phyloP scores from a whole-genome alignment of 805 yeast species.

The Ogataea paradorogensis region DNA sequence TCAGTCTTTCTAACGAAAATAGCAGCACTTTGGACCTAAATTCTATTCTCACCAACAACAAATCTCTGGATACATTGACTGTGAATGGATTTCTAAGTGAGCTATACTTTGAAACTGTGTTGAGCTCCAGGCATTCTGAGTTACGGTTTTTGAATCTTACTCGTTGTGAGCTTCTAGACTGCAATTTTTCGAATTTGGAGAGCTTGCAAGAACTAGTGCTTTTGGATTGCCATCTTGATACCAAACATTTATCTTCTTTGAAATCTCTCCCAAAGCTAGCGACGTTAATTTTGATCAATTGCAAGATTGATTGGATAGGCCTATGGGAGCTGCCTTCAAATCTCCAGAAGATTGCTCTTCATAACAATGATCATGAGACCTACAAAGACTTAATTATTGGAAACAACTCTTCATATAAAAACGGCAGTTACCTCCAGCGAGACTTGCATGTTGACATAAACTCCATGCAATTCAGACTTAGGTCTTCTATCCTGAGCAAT shows the following conservation, averaged over 20 bases:
- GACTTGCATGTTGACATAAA: slow-evolving; percentile 14
- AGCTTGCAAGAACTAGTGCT: slow-evolving; percentile 16
- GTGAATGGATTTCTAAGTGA: slow-evolving; percentile 13
- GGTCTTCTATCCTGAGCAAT: background rate
- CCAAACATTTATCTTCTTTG: slow-evolving; percentile 13
- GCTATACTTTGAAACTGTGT: background rate
- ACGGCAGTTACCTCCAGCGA: background rate
- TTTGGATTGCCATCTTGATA: slow-evolving; percentile 19
- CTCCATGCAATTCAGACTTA: slow-evolving; percentile 14
- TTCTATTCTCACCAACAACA: slow-evolving; percentile 9
- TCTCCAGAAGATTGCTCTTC: slow-evolving; percentile 17
- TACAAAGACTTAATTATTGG: slow-evolving; percentile 19
- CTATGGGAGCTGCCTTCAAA: slow-evolving; percentile 18
- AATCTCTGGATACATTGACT: slow-evolving; percentile 15
- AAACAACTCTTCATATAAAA: background rate
- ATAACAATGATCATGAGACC: slow-evolving; percentile 14
- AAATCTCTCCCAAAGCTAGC: slow-evolving; percentile 3
- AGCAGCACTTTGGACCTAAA: slow-evolving; percentile 10
- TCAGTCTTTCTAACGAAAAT: slow-evolving; percentile 5
- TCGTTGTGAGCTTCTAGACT: slow-evolving; percentile 11
- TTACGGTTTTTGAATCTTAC: slow-evolving; percentile 16
- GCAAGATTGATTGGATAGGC: slow-evolving; percentile 20
- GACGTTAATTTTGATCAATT: slow-evolving; percentile 19
- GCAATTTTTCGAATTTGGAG: slow-evolving; percentile 13
- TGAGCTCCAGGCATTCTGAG: background rate